Conservation (phyloP, 768 basidiomycete genomes). For the Kwoniella europaea region DNA sequence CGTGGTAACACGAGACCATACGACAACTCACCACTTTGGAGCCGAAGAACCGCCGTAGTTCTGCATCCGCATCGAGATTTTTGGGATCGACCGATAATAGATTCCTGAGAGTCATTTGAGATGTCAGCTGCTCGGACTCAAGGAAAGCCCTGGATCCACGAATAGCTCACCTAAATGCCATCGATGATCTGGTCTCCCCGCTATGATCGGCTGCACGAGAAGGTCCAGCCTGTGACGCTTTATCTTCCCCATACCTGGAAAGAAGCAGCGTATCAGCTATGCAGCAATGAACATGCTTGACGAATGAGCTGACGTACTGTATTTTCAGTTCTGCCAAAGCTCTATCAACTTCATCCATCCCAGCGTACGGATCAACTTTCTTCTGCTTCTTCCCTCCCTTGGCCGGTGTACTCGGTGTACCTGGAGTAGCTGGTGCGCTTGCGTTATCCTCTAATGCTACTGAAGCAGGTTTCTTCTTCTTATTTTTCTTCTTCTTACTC, state of each 20-base stretch:
- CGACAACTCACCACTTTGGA: constrained; percentile 73
- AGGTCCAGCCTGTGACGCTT: constrained; percentile 48
- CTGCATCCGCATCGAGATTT: constrained; percentile 84
- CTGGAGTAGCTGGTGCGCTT: constrained; percentile 51
- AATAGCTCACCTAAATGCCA: constrained; percentile 54
- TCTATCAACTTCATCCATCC: constrained; percentile 76
- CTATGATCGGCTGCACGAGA: constrained; percentile 43
- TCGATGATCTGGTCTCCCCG: constrained; percentile 42
- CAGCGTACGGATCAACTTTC: constrained; percentile 32
- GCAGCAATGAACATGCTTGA: too few relatives aligned
- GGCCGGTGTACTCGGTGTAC: constrained; percentile 65
- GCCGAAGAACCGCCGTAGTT: constrained; percentile 93
- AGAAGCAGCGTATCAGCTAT: too few relatives aligned
- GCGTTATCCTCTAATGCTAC: constrained; percentile 69
- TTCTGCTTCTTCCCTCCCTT: constrained; percentile 63
- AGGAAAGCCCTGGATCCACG: too few relatives aligned
- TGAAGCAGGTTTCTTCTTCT: constrained; percentile 74
- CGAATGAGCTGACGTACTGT: constrained; percentile 68
- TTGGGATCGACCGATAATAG: constrained; percentile 79
- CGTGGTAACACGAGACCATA: too few relatives aligned
- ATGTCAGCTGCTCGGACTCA: too few relatives aligned
- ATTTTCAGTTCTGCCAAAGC: constrained; percentile 82
- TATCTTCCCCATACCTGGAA: constrained; percentile 58
- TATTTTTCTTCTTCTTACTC: constrained; percentile 67
- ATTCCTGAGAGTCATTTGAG: too few relatives aligned